Percentiles rank a stretch among this genome's conserved stretches.
Conservation (phyloP, 179 eudicot species). For the Gypsophila paniculata region DNA sequence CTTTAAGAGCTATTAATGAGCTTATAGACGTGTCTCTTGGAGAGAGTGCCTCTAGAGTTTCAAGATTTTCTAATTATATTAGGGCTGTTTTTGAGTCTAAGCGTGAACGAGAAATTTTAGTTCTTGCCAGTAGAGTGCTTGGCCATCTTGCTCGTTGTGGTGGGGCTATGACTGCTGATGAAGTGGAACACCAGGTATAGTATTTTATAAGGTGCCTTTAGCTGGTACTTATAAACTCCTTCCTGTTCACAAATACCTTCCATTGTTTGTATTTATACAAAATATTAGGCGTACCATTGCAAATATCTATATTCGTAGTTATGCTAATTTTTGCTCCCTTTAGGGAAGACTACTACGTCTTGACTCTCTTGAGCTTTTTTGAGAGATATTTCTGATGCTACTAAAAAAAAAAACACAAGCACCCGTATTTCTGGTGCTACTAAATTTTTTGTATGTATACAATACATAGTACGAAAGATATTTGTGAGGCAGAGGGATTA, state of each 20-base stretch:
- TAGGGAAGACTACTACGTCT: no score
- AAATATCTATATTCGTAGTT: no score
- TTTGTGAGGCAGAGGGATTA: background rate
- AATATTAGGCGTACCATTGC: no score
- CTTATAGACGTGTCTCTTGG: conserved; percentile 80
- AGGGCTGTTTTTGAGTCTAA: conserved; percentile 76
- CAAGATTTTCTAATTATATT: conserved; percentile 73
- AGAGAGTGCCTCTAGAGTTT: conserved; percentile 85
- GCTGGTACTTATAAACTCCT: conserved; percentile 4
- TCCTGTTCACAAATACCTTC: no score
- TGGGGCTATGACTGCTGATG: conserved; percentile 97
- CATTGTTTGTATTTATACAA: no score
- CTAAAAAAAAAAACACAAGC: no score
- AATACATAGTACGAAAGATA: no score
- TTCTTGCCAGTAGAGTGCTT: conserved; percentile 85
- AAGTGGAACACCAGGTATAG: conserved; percentile 87
- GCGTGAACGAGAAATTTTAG: conserved; percentile 76
- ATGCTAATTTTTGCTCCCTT: no score
- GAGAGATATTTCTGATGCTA: no score
- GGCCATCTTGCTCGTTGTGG: conserved; percentile 92
- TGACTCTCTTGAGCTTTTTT: no score
- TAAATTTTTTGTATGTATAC: no score
- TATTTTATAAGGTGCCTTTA: conserved; percentile 16
- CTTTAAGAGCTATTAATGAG: conserved; percentile 87
- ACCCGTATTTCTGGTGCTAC: no score